Evolutionary conservation across 2,329 filamentous ascomycete genomes (phyloP), one percentile per base, ranked within the genome.

Genomic region (Pseudogymnoascus sp.): DNA sequence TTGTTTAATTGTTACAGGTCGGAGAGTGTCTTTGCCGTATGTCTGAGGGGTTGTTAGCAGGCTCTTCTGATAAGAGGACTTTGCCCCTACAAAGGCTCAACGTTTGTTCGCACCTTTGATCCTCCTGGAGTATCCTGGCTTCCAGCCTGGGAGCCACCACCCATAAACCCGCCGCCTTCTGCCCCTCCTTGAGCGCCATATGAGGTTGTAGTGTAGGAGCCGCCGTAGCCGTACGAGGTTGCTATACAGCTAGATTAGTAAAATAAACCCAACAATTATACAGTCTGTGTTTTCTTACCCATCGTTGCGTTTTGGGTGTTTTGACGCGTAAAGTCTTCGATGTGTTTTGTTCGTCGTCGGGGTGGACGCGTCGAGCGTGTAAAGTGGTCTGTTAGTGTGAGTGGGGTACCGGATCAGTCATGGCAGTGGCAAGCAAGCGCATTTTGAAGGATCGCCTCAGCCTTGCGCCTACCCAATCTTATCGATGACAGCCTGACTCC

Each of bases 1-100:
- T 78, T 99, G 95, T 77, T 97, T 97, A 78, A 97, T 91, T 10
- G 95, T 99, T 56, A 97, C 90, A 0, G 95, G 93, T 50, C 95
- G 89, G 61, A 99, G 84, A 18, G 91, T 93, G 71, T 97, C 91
- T 76, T 96, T 90, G 69, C 84, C 82, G 74, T 89, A 89, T 61
- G 61, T 65, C 63, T 67, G 5, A 16, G n/a, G 23, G 40, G n/a
- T 28, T 56, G 16, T 16, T 38, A 44, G 37, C 11, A 34, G n/a
- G 4, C 34, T 14, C 23, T 31, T 40, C 56, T 18, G 60, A 44
- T 31, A 61, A 31, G n/a, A 42, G 56, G 37, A 10, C 61, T 67
- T 66, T 74, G 50, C 11, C 28, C 8, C 28, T 34, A 28, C 28
- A 21, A 34, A 56, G 10, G 5, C 18, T 36, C 28, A 11, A 56